Conservation (phyloP, 1,139 yeast species). For the Yamadazyma aaseri region DNA sequence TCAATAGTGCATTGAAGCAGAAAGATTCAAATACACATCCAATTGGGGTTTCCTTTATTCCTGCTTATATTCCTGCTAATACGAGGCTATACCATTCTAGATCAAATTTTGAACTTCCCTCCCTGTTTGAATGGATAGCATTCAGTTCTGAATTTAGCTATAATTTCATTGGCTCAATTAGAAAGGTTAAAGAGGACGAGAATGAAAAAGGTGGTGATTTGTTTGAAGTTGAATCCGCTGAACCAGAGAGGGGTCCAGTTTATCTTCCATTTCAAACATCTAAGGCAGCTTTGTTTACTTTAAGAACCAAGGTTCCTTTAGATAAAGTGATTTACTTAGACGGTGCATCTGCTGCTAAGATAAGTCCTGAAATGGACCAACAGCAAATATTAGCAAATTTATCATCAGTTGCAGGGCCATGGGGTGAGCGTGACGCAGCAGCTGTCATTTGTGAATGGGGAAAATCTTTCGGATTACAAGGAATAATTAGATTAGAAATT, state of each 20-base stretch:
- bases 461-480: conserved; percentile 45
- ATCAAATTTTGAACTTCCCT: conserved; percentile 33
- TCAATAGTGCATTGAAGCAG: conserved; percentile 49
- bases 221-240: neutral
- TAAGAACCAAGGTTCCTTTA: conserved; percentile 42
- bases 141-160: conserved; percentile 58
- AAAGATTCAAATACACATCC: conserved; percentile 50
- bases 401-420: conserved; percentile 20
- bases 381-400: conserved; percentile 40
- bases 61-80: conserved; percentile 56
- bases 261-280: conserved; percentile 2
- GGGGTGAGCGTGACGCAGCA: conserved; percentile 43
- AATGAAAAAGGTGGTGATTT: conserved; percentile 5
- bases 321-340: conserved; percentile 48
- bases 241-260: neutral
- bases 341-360: conserved; percentile 61
- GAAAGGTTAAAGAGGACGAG: conserved; percentile 12
- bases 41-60: conserved; percentile 54
- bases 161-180: conserved; percentile 29
- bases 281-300: conserved; percentile 32
- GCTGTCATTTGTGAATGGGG: conserved; percentile 54
- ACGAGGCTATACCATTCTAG: conserved; percentile 52
- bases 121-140: conserved; percentile 54
- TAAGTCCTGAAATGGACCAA: conserved; percentile 60
- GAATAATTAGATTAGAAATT: conserved; percentile 51